These are phyloP conservation scores for Oryza glaberrima DNA, from an alignment of 176 grass and related monocot species.

Conservation along the genomic window DNA sequence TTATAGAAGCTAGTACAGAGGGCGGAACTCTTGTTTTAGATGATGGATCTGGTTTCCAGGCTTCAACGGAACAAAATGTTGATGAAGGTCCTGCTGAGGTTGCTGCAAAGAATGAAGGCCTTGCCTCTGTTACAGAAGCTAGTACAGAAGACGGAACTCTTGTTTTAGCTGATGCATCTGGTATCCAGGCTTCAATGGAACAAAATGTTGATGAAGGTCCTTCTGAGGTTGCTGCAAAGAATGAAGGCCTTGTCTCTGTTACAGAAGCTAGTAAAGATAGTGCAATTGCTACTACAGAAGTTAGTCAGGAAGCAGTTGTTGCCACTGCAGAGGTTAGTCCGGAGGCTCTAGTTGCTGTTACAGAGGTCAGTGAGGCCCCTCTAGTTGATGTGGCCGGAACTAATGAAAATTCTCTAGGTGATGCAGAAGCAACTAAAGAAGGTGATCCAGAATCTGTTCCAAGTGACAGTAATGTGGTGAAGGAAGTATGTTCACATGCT, in stretches of 20 bases:
- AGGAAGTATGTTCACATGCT: constrained; percentile 32
- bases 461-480: constrained; percentile 6
- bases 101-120: constrained; percentile 20
- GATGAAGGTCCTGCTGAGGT: constrained; percentile 28
- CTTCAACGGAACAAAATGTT: constrained; percentile 33
- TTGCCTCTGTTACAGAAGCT: constrained; percentile 25
- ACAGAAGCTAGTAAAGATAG: constrained; percentile 26
- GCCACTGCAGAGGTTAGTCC: constrained; percentile 13
- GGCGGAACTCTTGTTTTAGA: neutral
- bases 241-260: constrained; percentile 23
- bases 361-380: constrained; percentile 38
- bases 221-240: constrained; percentile 23
- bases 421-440: constrained; percentile 36
- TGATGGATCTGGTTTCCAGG: constrained; percentile 28
- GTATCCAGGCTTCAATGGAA: constrained; percentile 33
- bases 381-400: constrained; percentile 31
- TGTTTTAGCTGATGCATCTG: constrained; percentile 19
- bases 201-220: constrained; percentile 29
- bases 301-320: constrained; percentile 17
- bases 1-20: neutral
- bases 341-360: constrained; percentile 36
- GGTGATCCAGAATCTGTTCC: constrained; percentile 32
- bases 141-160: neutral
- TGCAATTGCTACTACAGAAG: neutral
- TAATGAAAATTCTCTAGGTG: constrained; percentile 42